These are phyloP conservation scores for Picea glauca DNA, from an alignment of 75 land plant species.

Conservation along the genomic window DNA sequence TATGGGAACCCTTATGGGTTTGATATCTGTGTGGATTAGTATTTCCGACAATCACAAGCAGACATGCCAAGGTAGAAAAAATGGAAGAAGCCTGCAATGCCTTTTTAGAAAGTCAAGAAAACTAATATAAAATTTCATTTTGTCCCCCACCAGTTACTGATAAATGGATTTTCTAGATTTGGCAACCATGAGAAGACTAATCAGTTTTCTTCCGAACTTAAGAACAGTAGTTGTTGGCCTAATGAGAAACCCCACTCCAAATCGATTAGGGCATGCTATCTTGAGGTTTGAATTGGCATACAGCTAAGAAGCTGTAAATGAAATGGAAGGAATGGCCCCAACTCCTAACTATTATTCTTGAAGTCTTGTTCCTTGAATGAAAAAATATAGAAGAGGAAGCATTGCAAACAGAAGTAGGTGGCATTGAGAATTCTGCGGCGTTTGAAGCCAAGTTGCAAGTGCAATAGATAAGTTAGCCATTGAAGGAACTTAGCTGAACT, in stretches of 20 bases:
- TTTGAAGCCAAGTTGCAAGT: not conserved
- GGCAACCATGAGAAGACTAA: conserved; percentile 50
- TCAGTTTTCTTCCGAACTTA: conserved; percentile 44
- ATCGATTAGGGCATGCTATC: conserved; percentile 40
- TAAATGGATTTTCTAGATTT: conserved; percentile 46
- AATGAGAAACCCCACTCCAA: conserved; percentile 45
- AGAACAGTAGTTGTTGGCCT: conserved; percentile 34
- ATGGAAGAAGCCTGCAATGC: conserved; percentile 43
- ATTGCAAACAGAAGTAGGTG: not conserved
- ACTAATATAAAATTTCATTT: conserved; percentile 28
- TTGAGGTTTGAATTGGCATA: conserved; percentile 50
- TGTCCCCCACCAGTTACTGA: conserved; percentile 44
- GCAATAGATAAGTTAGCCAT: not conserved
- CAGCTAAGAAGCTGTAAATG: conserved; percentile 43
- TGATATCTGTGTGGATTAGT: too few species aligned
- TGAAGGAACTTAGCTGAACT: not conserved
- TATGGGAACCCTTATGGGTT: too few species aligned
- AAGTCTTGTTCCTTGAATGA: conserved; percentile 21
- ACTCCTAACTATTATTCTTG: conserved; percentile 39
- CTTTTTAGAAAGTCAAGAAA: conserved; percentile 42
- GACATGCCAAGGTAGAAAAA: conserved; percentile 47
- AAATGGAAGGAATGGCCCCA: conserved; percentile 52
- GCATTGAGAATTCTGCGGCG: not conserved
- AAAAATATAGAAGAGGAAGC: conserved; percentile 50
- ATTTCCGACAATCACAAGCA: not conserved